phyloP scores from a whole-genome alignment of 306 rosid species.

The Macrotyloma uniflorum region DNA sequence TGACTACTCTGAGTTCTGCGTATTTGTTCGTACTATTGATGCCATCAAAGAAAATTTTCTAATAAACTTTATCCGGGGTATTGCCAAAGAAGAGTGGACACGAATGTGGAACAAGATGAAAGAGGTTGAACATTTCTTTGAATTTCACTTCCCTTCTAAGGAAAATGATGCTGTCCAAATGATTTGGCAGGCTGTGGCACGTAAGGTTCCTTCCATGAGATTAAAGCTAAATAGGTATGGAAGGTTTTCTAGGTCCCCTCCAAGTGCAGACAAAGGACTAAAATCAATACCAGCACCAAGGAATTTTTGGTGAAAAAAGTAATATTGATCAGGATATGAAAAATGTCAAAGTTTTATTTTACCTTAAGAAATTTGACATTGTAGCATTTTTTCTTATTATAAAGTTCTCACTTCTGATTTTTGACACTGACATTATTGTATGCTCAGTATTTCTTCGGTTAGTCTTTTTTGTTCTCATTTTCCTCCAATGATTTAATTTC shows the following conservation, averaged over 20 bases:
- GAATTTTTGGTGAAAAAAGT: conserved; percentile 54
- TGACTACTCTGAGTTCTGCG: conserved; percentile 76
- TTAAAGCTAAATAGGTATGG: conserved; percentile 56
- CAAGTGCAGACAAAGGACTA: conserved; percentile 27
- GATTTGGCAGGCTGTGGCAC: conserved; percentile 82
- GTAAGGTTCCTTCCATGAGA: conserved; percentile 60
- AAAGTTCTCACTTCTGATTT: too few relatives aligned
- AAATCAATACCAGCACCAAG: conserved; percentile 48
- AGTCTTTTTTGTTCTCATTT: background rate
- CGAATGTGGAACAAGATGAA: conserved; percentile 71
- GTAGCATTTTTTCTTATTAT: too few relatives aligned
- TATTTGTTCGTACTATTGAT: conserved; percentile 60
- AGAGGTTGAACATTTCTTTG: conserved; percentile 58
- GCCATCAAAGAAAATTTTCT: conserved; percentile 59
- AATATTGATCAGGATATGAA: background rate
- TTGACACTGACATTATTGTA: too few relatives aligned
- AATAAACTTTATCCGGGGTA: conserved; percentile 52
- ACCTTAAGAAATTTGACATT: background rate
- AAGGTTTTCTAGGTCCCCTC: conserved; percentile 46
- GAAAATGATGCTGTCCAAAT: conserved; percentile 77
- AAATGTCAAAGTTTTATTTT: background rate
- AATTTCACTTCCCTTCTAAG: conserved; percentile 69
- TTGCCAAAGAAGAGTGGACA: conserved; percentile 71
- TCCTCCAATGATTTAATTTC: background rate
- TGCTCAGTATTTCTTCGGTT: background rate